A percentile compares a stretch with the other conserved stretches of the same genome.
Conservation (phyloP, 192 early-diverging fungal genomes). For the Allomyces macrogynus region DNA sequence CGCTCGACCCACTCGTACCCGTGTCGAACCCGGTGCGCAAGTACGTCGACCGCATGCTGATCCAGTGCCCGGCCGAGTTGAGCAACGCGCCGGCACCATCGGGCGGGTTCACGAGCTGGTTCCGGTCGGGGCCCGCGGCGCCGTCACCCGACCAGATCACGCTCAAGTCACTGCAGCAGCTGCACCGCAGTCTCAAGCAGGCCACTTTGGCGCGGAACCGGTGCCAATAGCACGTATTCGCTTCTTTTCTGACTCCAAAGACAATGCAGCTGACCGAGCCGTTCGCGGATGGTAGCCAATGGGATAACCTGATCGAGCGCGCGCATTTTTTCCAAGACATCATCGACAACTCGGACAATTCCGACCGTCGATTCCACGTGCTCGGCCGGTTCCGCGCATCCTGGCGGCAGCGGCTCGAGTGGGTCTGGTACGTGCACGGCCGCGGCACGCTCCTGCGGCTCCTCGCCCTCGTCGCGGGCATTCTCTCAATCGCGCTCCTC, state of each 20-base stretch:
- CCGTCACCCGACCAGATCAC: slow-evolving; percentile 13
- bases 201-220: slow-evolving; percentile 45
- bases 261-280: neutral
- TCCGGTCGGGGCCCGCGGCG: too few species aligned
- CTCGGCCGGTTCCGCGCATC: neutral
- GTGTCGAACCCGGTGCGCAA: slow-evolving; percentile 7
- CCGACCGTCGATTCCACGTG: slow-evolving; percentile 29
- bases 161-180: slow-evolving; percentile 35
- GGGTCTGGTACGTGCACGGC: slow-evolving; percentile 71
- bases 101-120: slow-evolving; percentile 3
- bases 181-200: slow-evolving; percentile 55
- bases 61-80: slow-evolving; percentile 19
- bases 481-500: slow-evolving; percentile 47
- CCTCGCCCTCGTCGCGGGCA: slow-evolving; percentile 33
- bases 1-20: too few species aligned
- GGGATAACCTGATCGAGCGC: slow-evolving; percentile 44
- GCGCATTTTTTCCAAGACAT: slow-evolving; percentile 75
- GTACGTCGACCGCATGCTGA: slow-evolving; percentile 41
- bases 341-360: slow-evolving; percentile 39
- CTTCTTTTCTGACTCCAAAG: too few species aligned
- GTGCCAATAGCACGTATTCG: slow-evolving; percentile 38
- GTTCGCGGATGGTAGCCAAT: slow-evolving; percentile 23
- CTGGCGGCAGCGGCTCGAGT: slow-evolving; percentile 24
- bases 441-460: slow-evolving; percentile 37
- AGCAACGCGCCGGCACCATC: slow-evolving; percentile 5